These are phyloP conservation scores for Coemansia sp. DNA, from an alignment of 192 early-diverging fungal genomes.

Conservation along the genomic window DNA sequence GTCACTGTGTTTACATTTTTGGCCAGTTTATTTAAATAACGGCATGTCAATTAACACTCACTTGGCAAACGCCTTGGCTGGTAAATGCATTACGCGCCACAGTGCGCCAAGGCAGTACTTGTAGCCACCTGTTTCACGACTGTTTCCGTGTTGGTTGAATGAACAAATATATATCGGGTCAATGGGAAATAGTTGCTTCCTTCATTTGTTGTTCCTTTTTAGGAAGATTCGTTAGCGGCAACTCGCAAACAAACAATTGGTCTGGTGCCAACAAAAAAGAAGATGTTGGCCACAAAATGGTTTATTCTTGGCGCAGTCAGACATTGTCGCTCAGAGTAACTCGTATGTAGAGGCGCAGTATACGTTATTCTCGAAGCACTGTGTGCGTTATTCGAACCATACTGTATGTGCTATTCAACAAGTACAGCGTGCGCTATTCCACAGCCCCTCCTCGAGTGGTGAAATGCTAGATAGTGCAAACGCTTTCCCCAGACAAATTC, in stretches of 20 bases:
- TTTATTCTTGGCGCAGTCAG: background rate
- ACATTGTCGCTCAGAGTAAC: background rate
- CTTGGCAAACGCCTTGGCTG: background rate
- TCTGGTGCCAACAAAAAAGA: background rate
- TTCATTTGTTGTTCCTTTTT: constrained; percentile 4
- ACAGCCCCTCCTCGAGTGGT: too few species aligned
- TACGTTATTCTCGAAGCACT: too few species aligned
- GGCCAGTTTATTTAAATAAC: background rate
- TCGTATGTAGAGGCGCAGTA: background rate
- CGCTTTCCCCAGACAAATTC: too few species aligned
- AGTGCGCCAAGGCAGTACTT: background rate
- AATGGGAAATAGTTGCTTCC: background rate
- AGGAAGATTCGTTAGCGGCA: background rate
- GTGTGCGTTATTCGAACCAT: too few species aligned
- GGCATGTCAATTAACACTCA: constrained; percentile 3
- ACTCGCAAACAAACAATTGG: background rate
- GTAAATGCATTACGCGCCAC: constrained; percentile 1
- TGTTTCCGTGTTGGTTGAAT: background rate
- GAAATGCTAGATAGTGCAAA: too few species aligned
- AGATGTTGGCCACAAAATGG: background rate
- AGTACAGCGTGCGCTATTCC: too few species aligned
- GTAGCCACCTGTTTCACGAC: constrained; percentile 1
- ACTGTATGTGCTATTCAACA: too few species aligned
- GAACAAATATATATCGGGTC: background rate
- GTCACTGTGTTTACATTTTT: background rate